Evolutionary conservation across 2,329 filamentous ascomycete genomes (phyloP), one percentile per base, ranked within the genome.

Genomic region (Metarhizium anisopliae): DNA sequence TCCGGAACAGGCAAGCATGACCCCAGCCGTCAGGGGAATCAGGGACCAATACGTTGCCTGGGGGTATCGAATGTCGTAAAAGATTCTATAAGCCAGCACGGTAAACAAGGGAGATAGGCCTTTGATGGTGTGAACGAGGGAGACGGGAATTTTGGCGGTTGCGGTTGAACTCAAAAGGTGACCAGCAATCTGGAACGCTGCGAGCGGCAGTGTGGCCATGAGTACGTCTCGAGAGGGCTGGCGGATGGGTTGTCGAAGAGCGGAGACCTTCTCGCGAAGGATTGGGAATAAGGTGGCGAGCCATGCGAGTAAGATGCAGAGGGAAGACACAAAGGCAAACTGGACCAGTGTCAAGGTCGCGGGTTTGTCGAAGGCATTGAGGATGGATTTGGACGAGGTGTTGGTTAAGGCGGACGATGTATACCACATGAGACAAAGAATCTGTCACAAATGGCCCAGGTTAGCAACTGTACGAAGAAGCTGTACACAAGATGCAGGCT

Each of bases 111-210:
- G 94, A 2, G 93, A 97, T 30, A 99, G 83, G 7, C 94, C 94
- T 74, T 99, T 99, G 74, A 99, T 97, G 1, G 94, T 99, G 72
- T 99, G 94, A 3, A 99, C 94, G 40, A 99, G 81, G 6, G 94
- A 97, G 1, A 99, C 94, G 0, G 94, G 93, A 55, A 99, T 97
- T 68, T 91, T 89, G 52, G 90, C 87, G 36, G 93, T 99, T 32
- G 94, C 93, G 61, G 91, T 94, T 6, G 93, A 95, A 70, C 90
- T 96, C 49, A 97, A 77, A 45, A 99, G 87, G 71, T 99, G 94
- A 5, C 94, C 94, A 40, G 87, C 87, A 53, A 99, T 89, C 71
- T 96, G 92, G 70, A 99, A 99, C 32, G 87, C 80, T 1, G 94
- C 93, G 38, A 99, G 78, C 18, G 94, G 94, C n/a, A 97, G 77